A percentile compares a stretch with the other conserved stretches of the same genome.
These are phyloP conservation scores for Closterium sp. DNA, from an alignment of 139 green algal species.

Conservation along the genomic window DNA sequence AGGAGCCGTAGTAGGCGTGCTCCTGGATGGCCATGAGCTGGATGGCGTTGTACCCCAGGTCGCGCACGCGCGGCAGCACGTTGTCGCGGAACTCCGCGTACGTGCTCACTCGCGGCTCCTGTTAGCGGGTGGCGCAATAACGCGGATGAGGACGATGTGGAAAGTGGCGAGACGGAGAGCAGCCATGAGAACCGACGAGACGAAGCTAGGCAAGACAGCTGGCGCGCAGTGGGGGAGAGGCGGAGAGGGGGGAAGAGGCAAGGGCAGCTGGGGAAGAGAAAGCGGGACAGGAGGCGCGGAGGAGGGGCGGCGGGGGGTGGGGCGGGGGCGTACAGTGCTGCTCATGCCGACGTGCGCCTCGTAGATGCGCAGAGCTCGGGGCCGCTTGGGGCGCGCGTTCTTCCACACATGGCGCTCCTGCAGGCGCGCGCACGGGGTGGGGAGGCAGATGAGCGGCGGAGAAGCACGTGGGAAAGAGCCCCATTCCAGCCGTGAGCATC, in stretches of 20 bases:
- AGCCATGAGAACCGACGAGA: not conserved
- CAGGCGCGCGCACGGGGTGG: not conserved
- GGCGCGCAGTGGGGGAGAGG: not conserved
- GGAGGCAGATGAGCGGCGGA: not conserved
- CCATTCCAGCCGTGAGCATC: too few species aligned
- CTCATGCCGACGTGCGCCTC: slow-evolving; percentile 98
- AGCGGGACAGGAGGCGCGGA: not conserved
- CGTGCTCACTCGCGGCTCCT: slow-evolving; percentile 72
- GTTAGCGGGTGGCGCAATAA: not conserved
- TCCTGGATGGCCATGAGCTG: slow-evolving; percentile 99
- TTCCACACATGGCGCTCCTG: slow-evolving; percentile 86
- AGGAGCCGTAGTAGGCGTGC: slow-evolving; percentile 88
- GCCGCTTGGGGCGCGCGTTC: slow-evolving; percentile 79
- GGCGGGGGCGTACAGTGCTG: slow-evolving; percentile 20
- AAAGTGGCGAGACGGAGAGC: not conserved
- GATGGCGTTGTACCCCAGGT: slow-evolving; percentile 97
- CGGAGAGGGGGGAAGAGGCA: not conserved
- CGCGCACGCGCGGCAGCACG: slow-evolving; percentile 88
- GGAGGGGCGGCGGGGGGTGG: not conserved
- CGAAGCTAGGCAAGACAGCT: not conserved
- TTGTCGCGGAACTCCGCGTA: slow-evolving; percentile 91
- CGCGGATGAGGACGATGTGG: not conserved
- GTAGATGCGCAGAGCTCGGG: slow-evolving; percentile 89
- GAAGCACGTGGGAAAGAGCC: too few species aligned
- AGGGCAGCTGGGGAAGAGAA: not conserved